Evolutionary conservation across 257 asterid genomes (phyloP).

Genomic region (Mitragyna speciosa): DNA sequence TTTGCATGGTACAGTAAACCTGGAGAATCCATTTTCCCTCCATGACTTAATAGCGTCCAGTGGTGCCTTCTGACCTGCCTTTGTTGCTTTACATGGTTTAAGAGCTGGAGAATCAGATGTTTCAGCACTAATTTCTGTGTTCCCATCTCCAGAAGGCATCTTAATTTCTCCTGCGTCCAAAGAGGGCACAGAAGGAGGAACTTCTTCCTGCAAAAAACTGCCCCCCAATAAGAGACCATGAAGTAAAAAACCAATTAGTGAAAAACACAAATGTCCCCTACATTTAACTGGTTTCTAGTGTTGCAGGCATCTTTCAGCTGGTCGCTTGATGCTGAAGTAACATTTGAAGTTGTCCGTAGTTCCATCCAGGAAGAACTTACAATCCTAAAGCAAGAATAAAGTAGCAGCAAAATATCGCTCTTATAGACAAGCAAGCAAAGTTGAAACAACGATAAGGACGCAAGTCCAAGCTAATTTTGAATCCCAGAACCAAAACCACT

Average conservation of each 20-base stretch:
- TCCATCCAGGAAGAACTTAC: constrained; percentile 62
- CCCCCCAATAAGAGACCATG: not conserved
- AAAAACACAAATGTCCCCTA: constrained; percentile 24
- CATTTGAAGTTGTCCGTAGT: constrained; percentile 40
- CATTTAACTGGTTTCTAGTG: constrained; percentile 37
- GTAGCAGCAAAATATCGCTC: not conserved
- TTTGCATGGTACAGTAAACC: constrained; percentile 38
- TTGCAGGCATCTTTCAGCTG: constrained; percentile 39
- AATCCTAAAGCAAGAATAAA: constrained; percentile 49
- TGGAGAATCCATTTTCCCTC: constrained; percentile 92
- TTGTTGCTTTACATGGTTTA: constrained; percentile 40
- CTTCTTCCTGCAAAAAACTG: constrained; percentile 44
- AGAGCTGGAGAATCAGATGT: constrained; percentile 35
- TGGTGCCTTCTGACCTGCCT: constrained; percentile 78
- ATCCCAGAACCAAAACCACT: not conserved
- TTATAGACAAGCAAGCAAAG: not conserved
- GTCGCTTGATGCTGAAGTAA: constrained; percentile 34
- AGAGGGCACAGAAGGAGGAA: constrained; percentile 31
- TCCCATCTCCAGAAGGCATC: constrained; percentile 26
- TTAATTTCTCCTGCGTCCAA: constrained; percentile 37
- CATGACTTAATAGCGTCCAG: constrained; percentile 54
- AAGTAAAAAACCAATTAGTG: constrained; percentile 1
- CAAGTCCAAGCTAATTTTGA: not conserved
- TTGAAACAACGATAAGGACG: not conserved
- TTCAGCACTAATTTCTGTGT: constrained; percentile 36